Conservation (phyloP, 169 alveolate species). For the Plasmodium inui region DNA sequence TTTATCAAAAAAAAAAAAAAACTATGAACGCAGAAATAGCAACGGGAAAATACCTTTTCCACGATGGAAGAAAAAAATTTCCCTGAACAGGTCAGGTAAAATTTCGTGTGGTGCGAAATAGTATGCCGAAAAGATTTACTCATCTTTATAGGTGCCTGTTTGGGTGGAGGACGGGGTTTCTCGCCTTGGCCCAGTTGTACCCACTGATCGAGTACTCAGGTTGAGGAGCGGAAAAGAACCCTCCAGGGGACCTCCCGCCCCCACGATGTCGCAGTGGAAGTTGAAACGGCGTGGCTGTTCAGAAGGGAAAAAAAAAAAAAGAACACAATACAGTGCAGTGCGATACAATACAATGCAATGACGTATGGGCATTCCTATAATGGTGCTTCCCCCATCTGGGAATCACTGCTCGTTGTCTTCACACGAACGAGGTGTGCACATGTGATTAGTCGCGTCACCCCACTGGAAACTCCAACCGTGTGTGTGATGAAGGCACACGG, state of each 20-base stretch:
- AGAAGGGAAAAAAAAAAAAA: background rate
- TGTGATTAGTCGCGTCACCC: background rate
- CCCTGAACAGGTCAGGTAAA: slow-evolving; percentile 1
- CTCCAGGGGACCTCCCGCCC: background rate
- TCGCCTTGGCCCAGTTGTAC: background rate
- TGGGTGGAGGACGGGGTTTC: background rate
- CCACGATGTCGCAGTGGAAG: background rate
- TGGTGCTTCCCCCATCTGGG: background rate
- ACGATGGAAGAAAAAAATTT: background rate
- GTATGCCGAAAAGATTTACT: background rate
- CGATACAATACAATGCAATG: background rate
- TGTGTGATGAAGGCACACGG: background rate
- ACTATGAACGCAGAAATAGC: background rate
- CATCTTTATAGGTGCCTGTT: background rate
- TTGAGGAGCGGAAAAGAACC: background rate
- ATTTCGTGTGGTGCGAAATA: background rate
- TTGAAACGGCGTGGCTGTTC: background rate
- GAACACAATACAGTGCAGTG: too few relatives aligned
- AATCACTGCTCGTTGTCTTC: background rate
- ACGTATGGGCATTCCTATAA: background rate
- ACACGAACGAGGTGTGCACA: background rate
- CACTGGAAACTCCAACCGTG: background rate
- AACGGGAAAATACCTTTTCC: background rate
- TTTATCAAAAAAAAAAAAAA: background rate
- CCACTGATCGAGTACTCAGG: background rate